Evolutionary conservation across 257 asterid species (phyloP).

Genomic region (Cruciata laevipes): DNA sequence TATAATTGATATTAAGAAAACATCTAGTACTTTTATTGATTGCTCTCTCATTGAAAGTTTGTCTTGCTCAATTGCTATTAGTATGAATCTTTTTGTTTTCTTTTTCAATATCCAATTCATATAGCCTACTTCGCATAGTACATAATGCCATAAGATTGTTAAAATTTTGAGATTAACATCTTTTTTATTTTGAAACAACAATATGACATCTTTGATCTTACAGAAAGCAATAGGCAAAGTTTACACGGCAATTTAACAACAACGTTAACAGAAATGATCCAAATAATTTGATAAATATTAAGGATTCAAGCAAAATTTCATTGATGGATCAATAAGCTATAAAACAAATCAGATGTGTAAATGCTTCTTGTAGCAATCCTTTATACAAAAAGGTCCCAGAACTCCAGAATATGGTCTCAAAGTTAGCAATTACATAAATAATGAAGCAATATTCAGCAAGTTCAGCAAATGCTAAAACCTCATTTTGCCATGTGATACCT

Average conservation of each 20-base stretch:
- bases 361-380: not conserved
- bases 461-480: not conserved
- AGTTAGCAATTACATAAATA: not conserved
- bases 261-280: too few relatives aligned
- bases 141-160: too few relatives aligned
- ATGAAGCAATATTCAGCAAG: not conserved
- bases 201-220: too few relatives aligned
- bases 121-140: too few relatives aligned
- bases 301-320: not conserved
- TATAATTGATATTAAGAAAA: not conserved
- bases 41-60: not conserved
- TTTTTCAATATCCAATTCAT: too few relatives aligned
- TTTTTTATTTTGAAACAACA: too few relatives aligned
- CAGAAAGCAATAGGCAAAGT: too few relatives aligned
- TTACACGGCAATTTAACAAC: too few relatives aligned
- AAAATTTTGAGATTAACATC: too few relatives aligned
- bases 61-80: too few relatives aligned
- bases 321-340: not conserved
- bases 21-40: not conserved
- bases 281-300: too few relatives aligned
- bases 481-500: constrained; percentile 3
- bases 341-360: not conserved
- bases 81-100: too few relatives aligned
- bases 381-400: not conserved
- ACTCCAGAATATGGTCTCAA: not conserved